Evolutionary conservation across 2,329 filamentous ascomycete species (phyloP).

Genomic region (Pestalotiopsis sp.): DNA sequence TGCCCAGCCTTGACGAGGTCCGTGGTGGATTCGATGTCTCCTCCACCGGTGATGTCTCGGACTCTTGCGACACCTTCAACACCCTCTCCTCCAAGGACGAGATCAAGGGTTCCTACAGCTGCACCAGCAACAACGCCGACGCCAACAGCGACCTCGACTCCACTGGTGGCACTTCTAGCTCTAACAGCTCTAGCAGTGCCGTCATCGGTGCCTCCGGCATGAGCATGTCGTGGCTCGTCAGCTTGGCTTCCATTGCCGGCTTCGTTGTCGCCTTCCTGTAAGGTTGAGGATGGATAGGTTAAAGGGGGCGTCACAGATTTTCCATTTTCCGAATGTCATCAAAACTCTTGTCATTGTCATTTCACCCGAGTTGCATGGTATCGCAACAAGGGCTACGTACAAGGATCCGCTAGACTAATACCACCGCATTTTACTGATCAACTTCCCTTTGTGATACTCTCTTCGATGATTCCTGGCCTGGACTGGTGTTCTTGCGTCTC

Average conservation of each 20-base stretch:
- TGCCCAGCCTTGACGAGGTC: conserved; percentile 70
- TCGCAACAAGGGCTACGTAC: conserved; percentile 36
- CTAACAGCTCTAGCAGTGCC: conserved; percentile 36
- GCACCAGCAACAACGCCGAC: conserved; percentile 52
- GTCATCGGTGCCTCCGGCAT: conserved; percentile 47
- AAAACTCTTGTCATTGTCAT: conserved; percentile 32
- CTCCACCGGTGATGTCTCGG: conserved; percentile 63
- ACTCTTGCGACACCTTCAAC: conserved; percentile 58
- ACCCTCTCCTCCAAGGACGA: conserved; percentile 42
- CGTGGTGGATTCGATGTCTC: conserved; percentile 73
- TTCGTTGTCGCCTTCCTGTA: conserved; percentile 55
- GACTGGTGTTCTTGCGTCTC: background rate
- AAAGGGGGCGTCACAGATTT: conserved; percentile 25
- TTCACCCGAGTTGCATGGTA: conserved; percentile 24
- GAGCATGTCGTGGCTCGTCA: conserved; percentile 50
- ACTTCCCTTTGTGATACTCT: conserved; percentile 20
- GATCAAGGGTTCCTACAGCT: conserved; percentile 53
- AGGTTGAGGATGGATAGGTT: conserved; percentile 26
- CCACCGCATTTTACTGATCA: conserved; percentile 34
- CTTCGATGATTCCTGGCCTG: conserved; percentile 1
- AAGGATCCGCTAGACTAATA: conserved; percentile 49
- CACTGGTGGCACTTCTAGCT: conserved; percentile 28
- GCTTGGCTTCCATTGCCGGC: conserved; percentile 48
- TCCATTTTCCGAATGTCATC: conserved; percentile 29
- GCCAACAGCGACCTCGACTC: conserved; percentile 52